Evolutionary conservation across 1,284 basidiomycete genomes (phyloP).

Genomic region (Waitea zeae): DNA sequence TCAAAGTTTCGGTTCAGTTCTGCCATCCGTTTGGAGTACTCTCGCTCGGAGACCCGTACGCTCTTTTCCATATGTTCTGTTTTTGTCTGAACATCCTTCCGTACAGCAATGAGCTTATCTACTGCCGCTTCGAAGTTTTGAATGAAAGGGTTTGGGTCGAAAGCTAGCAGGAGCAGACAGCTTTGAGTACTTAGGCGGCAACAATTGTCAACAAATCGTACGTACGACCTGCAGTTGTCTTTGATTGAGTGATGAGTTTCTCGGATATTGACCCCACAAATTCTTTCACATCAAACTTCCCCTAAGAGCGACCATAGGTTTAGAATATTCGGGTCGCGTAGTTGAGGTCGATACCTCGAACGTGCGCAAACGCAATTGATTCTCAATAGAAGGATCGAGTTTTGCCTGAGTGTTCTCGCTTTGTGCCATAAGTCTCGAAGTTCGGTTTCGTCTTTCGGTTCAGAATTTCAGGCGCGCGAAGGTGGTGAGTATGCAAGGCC

Average conservation of each 20-base stretch:
- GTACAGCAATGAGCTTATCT: slow-evolving; percentile 70
- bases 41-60: slow-evolving; percentile 79
- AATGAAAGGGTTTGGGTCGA: slow-evolving; percentile 89
- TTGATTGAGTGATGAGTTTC: slow-evolving; percentile 71
- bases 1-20: slow-evolving; percentile 91
- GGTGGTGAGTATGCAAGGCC: no score
- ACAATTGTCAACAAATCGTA: slow-evolving; percentile 11
- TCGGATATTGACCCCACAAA: slow-evolving; percentile 79
- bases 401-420: no score
- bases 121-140: slow-evolving; percentile 82
- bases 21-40: slow-evolving; percentile 86
- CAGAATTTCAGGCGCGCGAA: no score
- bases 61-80: slow-evolving; percentile 87
- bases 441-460: no score
- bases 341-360: no score
- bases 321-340: no score
- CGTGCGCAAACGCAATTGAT: no score
- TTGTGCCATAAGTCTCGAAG: no score
- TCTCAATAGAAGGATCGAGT: no score
- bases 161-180: slow-evolving; percentile 35
- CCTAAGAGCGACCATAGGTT: no score
- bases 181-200: background rate
- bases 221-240: slow-evolving; percentile 70
- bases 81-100: slow-evolving; percentile 77
- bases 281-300: slow-evolving; percentile 84